Evolutionary conservation across 2,329 filamentous ascomycete species (phyloP), one percentile per base, ranked within the genome.

Genomic region (Herpotrichia juniperi): DNA sequence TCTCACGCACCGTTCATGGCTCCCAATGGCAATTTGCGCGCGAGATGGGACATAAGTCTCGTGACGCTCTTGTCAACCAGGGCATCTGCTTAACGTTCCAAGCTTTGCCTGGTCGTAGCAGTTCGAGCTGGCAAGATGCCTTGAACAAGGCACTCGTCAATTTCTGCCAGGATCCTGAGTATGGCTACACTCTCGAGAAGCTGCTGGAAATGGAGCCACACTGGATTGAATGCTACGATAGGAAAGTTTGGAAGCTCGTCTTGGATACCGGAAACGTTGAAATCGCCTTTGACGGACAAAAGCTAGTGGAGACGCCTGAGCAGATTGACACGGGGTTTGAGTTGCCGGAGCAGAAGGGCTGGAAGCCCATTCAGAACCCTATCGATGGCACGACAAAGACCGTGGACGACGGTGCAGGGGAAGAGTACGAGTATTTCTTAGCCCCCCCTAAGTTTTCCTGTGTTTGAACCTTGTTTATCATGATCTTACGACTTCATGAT

Each of bases 161-260:
- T 45, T n/a, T 26, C 26, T 31, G 10, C 21, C 10, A 6, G 9
- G 21, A 7, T 19, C 5, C 21, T 9, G 9, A 45, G 22, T 17
- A 5, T 7, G 26, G 19, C 39, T n/a, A 42, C 12, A 37, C 11
- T 7, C 19, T 48, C 4, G 25, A 30, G n/a, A 10, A 49, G 14
- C 22, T 61, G 11, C 45, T 49, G 22, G 25, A 25, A 2, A 56
- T 62, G 50, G 52, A 45, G 30, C 52, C 56, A 9, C 21, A 53
- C 16, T 62, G 57, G 59, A 35, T 46, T 11, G 39, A 19, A 9
- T 24, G 56, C 24, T 31, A 17, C 11, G 42, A 16, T 0, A 42
- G 40, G 17, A 58, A 56, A 4, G 37, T 42, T 7, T 64, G 57
- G 57, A 24, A 53, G 3, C 31, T 66, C 12, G 49, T 59, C 28